phyloP scores from a whole-genome alignment of 257 asterid genomes.

The Mitragyna speciosa region DNA sequence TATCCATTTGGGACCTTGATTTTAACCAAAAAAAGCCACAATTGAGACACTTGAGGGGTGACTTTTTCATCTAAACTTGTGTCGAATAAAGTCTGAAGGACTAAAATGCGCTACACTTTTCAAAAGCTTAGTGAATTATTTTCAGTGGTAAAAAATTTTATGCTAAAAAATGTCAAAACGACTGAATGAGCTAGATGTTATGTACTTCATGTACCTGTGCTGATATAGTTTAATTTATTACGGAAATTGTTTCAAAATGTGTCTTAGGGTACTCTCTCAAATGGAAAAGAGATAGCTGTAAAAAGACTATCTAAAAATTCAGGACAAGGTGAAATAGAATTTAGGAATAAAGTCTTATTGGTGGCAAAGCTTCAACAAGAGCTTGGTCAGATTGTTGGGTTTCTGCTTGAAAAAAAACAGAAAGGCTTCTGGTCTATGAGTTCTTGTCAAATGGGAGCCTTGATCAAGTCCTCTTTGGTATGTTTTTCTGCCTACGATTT shows the following conservation, averaged over 20 bases:
- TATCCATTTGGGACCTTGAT: too few relatives aligned
- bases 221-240: too few relatives aligned
- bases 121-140: too few relatives aligned
- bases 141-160: too few relatives aligned
- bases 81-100: not conserved
- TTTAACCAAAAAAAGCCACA: too few relatives aligned
- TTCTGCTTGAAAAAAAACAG: conserved; percentile 18
- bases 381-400: conserved; percentile 25
- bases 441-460: conserved; percentile 26
- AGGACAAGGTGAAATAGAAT: conserved; percentile 24
- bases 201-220: not conserved
- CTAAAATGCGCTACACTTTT: too few relatives aligned
- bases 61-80: too few relatives aligned
- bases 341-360: conserved; percentile 23
- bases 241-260: not conserved
- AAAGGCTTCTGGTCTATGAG: conserved; percentile 27
- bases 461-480: conserved; percentile 25
- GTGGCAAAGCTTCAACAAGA: conserved; percentile 29
- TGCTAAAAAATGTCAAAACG: too few relatives aligned
- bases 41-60: too few relatives aligned
- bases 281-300: conserved; percentile 30
- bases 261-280: conserved; percentile 23
- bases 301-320: conserved; percentile 25
- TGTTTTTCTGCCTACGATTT: not conserved
- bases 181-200: not conserved